A percentile compares a stretch with the other conserved stretches of the same genome.
These are phyloP conservation scores for Parathielavia appendiculata DNA, from an alignment of 495 filamentous ascomycete genomes.

Conservation along the genomic window DNA sequence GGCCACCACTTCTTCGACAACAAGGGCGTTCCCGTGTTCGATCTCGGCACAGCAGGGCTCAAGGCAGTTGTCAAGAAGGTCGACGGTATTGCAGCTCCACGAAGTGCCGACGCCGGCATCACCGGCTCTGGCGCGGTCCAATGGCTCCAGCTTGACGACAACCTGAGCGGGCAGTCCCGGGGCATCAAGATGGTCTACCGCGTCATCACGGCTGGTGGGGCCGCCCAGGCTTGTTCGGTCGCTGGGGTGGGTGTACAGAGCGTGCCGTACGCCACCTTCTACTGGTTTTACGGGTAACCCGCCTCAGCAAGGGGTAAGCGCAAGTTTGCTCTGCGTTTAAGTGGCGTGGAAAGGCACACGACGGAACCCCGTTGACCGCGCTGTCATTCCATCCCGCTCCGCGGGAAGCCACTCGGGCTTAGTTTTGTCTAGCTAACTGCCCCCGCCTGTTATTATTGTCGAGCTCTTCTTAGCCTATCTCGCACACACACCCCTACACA, in stretches of 20 bases:
- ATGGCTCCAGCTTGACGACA: conserved; percentile 58
- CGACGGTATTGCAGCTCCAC: conserved; percentile 40
- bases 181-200: conserved; percentile 58
- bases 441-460: neutral
- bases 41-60: conserved; percentile 39
- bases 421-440: neutral
- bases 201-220: conserved; percentile 62
- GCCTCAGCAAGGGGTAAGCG: neutral
- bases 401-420: conserved; percentile 7
- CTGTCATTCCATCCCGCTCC: neutral
- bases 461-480: neutral
- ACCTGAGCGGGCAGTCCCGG: conserved; percentile 38
- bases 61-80: conserved; percentile 43
- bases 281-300: conserved; percentile 58
- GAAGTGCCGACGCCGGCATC: conserved; percentile 40
- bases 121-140: conserved; percentile 50
- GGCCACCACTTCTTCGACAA: conserved; percentile 65
- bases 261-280: conserved; percentile 63
- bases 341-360: neutral
- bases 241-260: conserved; percentile 37
- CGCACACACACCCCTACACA: neutral
- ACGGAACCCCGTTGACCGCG: neutral
- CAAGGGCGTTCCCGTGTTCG: conserved; percentile 51
- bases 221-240: conserved; percentile 44
- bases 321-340: neutral